Conservation (phyloP, 2,329 filamentous ascomycete genomes). For the Calonectria hawksworthii region DNA sequence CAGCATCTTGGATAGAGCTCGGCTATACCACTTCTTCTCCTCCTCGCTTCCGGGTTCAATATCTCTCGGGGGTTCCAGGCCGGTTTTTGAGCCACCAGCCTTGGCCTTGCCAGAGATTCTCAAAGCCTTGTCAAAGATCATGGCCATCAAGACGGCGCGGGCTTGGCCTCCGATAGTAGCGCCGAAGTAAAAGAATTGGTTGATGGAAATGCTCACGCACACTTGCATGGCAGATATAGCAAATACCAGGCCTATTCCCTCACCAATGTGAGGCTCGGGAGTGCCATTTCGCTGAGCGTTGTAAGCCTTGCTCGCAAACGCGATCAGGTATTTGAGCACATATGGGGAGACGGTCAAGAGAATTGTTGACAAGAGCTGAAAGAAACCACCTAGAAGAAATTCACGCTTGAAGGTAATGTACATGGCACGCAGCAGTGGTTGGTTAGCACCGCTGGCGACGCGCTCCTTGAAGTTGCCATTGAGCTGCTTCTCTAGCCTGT, state of each 20-base stretch:
- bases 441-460: neutral
- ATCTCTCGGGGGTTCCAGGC: neutral
- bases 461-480: neutral
- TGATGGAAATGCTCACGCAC: neutral
- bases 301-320: neutral
- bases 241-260: constrained; percentile 10
- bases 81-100: neutral
- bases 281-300: neutral
- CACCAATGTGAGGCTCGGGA: neutral
- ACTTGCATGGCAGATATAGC: constrained; percentile 8
- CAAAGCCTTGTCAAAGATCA: constrained; percentile 20
- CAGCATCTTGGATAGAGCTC: neutral
- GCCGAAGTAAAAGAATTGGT: constrained; percentile 19
- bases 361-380: neutral
- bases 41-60: constrained; percentile 10
- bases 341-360: neutral
- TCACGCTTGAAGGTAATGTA: constrained; percentile 1
- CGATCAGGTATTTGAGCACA: constrained; percentile 4
- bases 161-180: neutral
- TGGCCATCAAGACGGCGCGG: constrained; percentile 1
- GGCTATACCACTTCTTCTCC: constrained; percentile 12
- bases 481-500: neutral
- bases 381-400: constrained; percentile 13
- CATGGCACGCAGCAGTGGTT: constrained; percentile 7
- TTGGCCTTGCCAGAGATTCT: constrained; percentile 8